Evolutionary conservation across 129 eudicot species (phyloP), one percentile per base, ranked within the genome.

Genomic region (Flaveria brownii): DNA sequence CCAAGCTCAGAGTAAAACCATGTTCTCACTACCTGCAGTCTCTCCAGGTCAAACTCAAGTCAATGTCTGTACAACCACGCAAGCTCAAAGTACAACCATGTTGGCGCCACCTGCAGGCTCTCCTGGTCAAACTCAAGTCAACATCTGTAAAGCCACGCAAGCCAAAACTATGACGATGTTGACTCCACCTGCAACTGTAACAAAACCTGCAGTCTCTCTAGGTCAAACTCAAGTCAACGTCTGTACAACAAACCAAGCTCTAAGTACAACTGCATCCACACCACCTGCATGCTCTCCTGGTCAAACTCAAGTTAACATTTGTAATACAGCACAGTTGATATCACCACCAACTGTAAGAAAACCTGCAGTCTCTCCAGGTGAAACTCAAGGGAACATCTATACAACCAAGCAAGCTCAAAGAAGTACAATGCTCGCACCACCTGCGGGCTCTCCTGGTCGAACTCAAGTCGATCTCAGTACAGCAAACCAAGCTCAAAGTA

Each of bases 61-160:
- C 11, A 26, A 22, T 9, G 13, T 33, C 17, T 65, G 42, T 39
- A 76, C 71, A 75, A 62, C 39, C 18, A 14, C 33, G 9, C 55
- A 47, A 64, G 67, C 65, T 60, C 77, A 78, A 73, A n/a, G 50
- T 73, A n/a, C 69, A 42, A 64, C 73, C 28, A 1, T 57, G 33
- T 28, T 28, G 33, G 33, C 4, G 33, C 33, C 33, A 28, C 33
- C 33, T 28, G 33, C 33, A 28, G 33, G 33, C 33, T 28, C 33
- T 28, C 33, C 33, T 28, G 33, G 33, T 28, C 33, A 28, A 28
- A 28, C 33, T 28, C 36, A 30, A 30, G 36, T 30, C 36, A 30
- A 30, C 5, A 30, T 30, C 0, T 3, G 36, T 30, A 30, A 30
- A 30, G 36, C 36, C 36, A 30, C 5, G 36, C 36, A 30, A 30